Evolutionary conservation across 768 basidiomycete species (phyloP), one percentile per base, ranked within the genome.

Genomic region (Nidula microcarpa): DNA sequence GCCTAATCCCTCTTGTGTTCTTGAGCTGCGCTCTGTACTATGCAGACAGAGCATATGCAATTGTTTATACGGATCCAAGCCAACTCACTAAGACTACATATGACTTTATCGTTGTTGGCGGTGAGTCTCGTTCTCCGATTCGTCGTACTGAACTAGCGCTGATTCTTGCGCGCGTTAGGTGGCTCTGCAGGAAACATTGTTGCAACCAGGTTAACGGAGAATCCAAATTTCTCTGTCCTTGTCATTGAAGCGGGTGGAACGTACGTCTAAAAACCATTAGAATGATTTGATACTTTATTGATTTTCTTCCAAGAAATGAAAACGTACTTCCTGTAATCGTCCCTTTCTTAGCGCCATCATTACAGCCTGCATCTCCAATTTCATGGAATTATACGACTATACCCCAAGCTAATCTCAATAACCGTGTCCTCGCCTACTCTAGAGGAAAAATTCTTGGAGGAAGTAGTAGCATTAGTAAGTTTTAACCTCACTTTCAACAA

Each of bases 401-500:
- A 3, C 44, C 44, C 13, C 44, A 46, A 46, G 4, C 44, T 23
- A 18, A 11, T n/a, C 44, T 46, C 23, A 10, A n/a, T 46, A 46
- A 46, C 18, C 14, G 44, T 10, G 7, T 23, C 18, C 44, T 46
- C 10, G 14, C 44, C 3, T 46, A 46, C 23, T 10, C 18, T 18
- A 14, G 44, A 10, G 44, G 44, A n/a, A 46, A 23, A 46, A 10
- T 46, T 10, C 23, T 46, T 10, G 44, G 44, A n/a, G 44, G 44
- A 46, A 46, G 44, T 23, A 46, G 44, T 7, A 46, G 44, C 23
- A 46, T 46, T 46, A 46, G 44, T 46, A 46, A n/a, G 44, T 46
- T 30, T 30, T 30, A 30, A 4, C 23, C 23, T 30, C 23, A 30
- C 3, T 30, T 30, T 4, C 3, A 2, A 30, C 23, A 30, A 30